These are phyloP conservation scores for Aspergillus niger DNA, from an alignment of 2,329 filamentous ascomycete species.

Conservation along the genomic window DNA sequence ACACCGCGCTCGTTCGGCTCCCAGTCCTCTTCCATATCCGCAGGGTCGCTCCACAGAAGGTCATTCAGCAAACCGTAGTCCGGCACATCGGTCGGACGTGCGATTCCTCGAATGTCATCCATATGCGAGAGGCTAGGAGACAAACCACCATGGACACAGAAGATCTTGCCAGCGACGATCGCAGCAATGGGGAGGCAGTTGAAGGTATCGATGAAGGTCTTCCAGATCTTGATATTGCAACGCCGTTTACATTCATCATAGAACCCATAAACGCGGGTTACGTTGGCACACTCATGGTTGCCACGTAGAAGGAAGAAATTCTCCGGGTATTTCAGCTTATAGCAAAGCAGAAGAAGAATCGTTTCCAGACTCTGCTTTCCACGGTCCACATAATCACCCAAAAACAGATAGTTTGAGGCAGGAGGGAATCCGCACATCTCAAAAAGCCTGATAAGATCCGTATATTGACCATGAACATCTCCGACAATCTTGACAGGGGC, in stretches of 20 bases:
- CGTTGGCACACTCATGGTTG: slow-evolving; percentile 96
- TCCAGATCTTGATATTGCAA: slow-evolving; percentile 97
- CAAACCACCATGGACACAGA: slow-evolving; percentile 92
- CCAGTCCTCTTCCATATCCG: slow-evolving; percentile 98
- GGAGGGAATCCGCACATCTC: slow-evolving; percentile 98
- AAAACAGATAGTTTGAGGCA: slow-evolving; percentile 85
- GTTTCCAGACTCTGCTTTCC: slow-evolving; percentile 96
- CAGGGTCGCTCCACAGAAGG: slow-evolving; percentile 93
- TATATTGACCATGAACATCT: slow-evolving; percentile 95
- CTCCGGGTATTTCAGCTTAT: slow-evolving; percentile 95
- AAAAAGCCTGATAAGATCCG: slow-evolving; percentile 92
- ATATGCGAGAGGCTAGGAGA: slow-evolving; percentile 92
- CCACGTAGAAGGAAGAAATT: slow-evolving; percentile 95
- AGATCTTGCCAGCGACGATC: slow-evolving; percentile 97
- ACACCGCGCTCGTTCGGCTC: slow-evolving; percentile 96
- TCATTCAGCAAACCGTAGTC: slow-evolving; percentile 96
- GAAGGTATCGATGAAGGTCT: slow-evolving; percentile 95
- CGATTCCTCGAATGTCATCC: slow-evolving; percentile 97
- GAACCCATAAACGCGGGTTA: slow-evolving; percentile 93
- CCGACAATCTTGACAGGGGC: slow-evolving; percentile 97
- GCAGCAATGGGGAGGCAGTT: slow-evolving; percentile 92
- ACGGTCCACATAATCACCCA: slow-evolving; percentile 94
- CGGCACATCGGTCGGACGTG: slow-evolving; percentile 91
- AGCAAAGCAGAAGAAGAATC: slow-evolving; percentile 87
- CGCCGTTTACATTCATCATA: slow-evolving; percentile 97